Evolutionary conservation across 2,329 filamentous ascomycete genomes (phyloP), one percentile per base, ranked within the genome.

Genomic region (Aspergillus versicolor): DNA sequence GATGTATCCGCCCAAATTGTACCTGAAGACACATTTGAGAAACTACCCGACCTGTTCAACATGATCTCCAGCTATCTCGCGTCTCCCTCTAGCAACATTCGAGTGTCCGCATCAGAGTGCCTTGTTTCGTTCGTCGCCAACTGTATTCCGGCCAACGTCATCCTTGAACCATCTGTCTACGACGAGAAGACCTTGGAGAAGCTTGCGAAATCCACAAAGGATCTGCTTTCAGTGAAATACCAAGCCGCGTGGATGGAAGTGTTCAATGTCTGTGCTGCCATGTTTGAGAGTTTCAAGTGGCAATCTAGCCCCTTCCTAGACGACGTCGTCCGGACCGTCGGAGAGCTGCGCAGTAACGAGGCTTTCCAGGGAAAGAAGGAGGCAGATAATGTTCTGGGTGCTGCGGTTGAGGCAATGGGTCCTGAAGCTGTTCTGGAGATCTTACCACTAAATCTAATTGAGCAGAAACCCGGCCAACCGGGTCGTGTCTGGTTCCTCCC

Each of bases 401-500:
- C 90, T 69, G 94, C 93, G 5, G 87, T 97, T 61, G 85, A 87
- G 61, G 91, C 91, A 8, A 94, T 97, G 87, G 94, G 94, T 0
- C 91, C 94, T 0, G 89, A 92, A 63, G 86, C 87, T 4, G 89
- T 97, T 0, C 83, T 99, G 30, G 82, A 85, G 1, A 87, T 95
- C 21, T 81, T 99, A 34, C 93, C 94, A 4, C 78, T 97, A 58
- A 97, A 97, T 72, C 84, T 99, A 11, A 81, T 85, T 42, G 89
- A 88, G 69, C 89, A 92, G 21, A 85, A 85, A 62, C 83, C 87
- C 66, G 89, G 88, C 15, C 86, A 96, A 68, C 85, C 89, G 22
- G 94, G 94, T 52, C 84, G 94, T 69, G 94, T 94, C 15, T 99
- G 94, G 94, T 84, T 99, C 78, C 83, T 99, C 51, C 94, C 94